phyloP scores from a whole-genome alignment of 2,329 filamentous ascomycete species.

The Paracorniculantispora psalliotae region DNA sequence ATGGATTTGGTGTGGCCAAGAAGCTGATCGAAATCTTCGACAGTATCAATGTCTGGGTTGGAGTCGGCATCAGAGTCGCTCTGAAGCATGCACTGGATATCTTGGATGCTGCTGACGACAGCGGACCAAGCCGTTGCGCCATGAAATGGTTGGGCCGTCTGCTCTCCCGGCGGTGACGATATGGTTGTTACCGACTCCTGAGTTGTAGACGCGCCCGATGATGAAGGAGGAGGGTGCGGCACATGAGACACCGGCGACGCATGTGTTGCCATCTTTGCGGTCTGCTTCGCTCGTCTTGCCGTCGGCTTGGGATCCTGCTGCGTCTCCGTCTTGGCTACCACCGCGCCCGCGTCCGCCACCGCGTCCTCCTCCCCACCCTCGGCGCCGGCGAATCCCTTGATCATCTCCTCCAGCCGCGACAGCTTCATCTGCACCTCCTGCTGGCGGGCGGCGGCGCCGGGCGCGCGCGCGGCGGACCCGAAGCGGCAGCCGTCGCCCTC shows the following conservation, averaged over 20 bases:
- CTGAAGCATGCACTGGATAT: constrained; percentile 34
- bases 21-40: constrained; percentile 29
- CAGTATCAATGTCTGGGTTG: constrained; percentile 14
- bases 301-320: not conserved
- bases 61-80: constrained; percentile 13
- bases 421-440: constrained; percentile 36
- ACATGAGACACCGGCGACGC: not conserved
- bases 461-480: constrained; percentile 16
- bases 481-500: constrained; percentile 31
- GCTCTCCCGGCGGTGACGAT: not conserved
- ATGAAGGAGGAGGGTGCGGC: not conserved
- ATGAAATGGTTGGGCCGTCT: constrained; percentile 23
- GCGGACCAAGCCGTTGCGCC: constrained; percentile 38
- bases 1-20: constrained; percentile 25
- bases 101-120: constrained; percentile 37
- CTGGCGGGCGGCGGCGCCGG: constrained; percentile 18
- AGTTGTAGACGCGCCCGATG: not conserved
- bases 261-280: not conserved
- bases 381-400: constrained; percentile 29
- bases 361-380: no score
- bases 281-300: not conserved
- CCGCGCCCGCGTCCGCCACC: no score
- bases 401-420: constrained; percentile 37
- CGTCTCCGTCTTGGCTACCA: no score
- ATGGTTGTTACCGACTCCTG: not conserved